Evolutionary conservation across 2,329 filamentous ascomycete species (phyloP).

Genomic region (Taxawa tesnikishii): DNA sequence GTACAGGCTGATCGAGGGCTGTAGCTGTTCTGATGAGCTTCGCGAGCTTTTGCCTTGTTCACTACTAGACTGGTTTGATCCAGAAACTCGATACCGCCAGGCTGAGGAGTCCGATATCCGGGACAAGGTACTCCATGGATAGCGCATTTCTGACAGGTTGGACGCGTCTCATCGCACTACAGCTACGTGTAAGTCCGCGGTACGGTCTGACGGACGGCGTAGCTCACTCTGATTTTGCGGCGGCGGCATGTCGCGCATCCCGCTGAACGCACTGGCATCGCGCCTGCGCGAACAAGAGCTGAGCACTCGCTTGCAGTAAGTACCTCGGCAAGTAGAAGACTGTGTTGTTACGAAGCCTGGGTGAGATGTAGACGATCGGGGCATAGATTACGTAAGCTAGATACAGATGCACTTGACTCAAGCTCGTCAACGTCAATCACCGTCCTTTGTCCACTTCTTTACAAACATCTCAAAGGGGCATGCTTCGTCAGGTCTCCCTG

Average conservation of each 20-base stretch:
- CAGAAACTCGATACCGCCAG: conserved; percentile 14
- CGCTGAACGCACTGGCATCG: conserved; percentile 18
- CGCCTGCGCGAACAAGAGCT: too few species aligned
- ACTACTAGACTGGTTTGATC: conserved; percentile 15
- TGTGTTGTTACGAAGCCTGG: too few species aligned
- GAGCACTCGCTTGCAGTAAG: too few species aligned
- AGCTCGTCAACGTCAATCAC: too few species aligned
- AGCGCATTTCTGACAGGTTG: conserved; percentile 16
- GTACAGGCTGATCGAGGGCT: conserved; percentile 13
- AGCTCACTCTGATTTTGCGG: conserved; percentile 16
- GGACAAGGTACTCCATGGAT: conserved; percentile 18
- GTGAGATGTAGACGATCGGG: too few species aligned
- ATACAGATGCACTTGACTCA: too few species aligned
- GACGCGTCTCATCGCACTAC: conserved; percentile 17
- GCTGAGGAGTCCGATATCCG: conserved; percentile 15
- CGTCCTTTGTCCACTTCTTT: too few species aligned
- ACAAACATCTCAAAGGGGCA: too few species aligned
- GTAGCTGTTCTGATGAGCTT: not conserved
- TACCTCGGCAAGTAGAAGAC: too few species aligned
- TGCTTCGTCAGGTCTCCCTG: too few species aligned
- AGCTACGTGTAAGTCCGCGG: not conserved
- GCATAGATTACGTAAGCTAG: too few species aligned
- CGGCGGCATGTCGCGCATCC: conserved; percentile 19
- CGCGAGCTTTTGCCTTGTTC: conserved; percentile 1
- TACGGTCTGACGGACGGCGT: not conserved